Conservation (phyloP, 768 basidiomycete genomes). For the Suillus placidus region DNA sequence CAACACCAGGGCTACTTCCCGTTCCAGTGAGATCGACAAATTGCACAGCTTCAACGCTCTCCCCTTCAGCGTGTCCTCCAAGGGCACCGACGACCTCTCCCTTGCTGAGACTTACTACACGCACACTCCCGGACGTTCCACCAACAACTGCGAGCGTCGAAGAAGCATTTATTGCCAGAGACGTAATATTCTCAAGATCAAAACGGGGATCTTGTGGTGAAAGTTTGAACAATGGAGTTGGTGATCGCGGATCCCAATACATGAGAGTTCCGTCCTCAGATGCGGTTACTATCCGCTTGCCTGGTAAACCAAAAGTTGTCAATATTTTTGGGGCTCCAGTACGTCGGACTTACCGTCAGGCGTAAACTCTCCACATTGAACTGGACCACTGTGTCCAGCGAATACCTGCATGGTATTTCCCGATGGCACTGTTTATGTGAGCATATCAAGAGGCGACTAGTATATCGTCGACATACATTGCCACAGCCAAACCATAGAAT, state of each 20-base stretch:
- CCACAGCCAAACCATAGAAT: conserved; percentile 96
- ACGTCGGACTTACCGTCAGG: conserved; percentile 67
- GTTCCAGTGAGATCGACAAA: conserved; percentile 79
- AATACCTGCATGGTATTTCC: conserved; percentile 97
- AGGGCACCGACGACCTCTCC: conserved; percentile 81
- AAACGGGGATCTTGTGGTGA: conserved; percentile 72
- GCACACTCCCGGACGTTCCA: conserved; percentile 80
- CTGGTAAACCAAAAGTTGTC: conserved; percentile 37
- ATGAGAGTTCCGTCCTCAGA: conserved; percentile 82
- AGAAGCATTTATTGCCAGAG: conserved; percentile 80
- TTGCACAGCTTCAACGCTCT: conserved; percentile 84
- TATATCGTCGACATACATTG: conserved; percentile 63
- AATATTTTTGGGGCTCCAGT: background rate
- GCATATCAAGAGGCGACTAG: conserved; percentile 8
- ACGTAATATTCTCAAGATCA: conserved; percentile 81
- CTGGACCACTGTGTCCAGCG: conserved; percentile 82
- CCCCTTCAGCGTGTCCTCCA: conserved; percentile 81
- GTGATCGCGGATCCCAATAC: conserved; percentile 87
- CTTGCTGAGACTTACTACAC: conserved; percentile 84
- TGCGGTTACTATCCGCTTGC: conserved; percentile 88
- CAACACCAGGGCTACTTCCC: conserved; percentile 58
- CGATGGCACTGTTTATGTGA: conserved; percentile 70
- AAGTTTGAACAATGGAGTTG: conserved; percentile 82
- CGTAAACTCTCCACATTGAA: conserved; percentile 88
- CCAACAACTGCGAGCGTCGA: conserved; percentile 93